Evolutionary conservation across 2,329 filamentous ascomycete genomes (phyloP).

Genomic region (Clathrospora elynae): DNA sequence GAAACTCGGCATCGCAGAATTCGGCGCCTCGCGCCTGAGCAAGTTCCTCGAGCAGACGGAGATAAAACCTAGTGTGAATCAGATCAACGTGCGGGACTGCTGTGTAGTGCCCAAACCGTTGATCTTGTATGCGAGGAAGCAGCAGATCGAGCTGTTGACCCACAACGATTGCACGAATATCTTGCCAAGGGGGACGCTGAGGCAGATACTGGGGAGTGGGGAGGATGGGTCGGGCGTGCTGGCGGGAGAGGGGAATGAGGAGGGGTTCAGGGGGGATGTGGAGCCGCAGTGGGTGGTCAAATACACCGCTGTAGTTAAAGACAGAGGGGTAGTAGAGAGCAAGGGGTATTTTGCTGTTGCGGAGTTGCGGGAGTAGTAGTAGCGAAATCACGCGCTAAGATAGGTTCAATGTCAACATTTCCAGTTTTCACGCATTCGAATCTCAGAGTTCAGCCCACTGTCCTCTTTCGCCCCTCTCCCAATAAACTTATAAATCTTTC

Average conservation of each 20-base stretch:
- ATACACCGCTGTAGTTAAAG: constrained; percentile 92
- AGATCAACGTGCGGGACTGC: constrained; percentile 95
- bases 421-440: no score
- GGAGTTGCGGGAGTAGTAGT: constrained; percentile 61
- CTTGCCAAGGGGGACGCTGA: constrained; percentile 79
- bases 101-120: constrained; percentile 92
- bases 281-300: constrained; percentile 94
- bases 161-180: constrained; percentile 95
- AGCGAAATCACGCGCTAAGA: no score
- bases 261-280: constrained; percentile 75
- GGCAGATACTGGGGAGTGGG: constrained; percentile 78
- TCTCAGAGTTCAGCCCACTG: no score
- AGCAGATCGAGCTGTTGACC: constrained; percentile 84
- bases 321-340: constrained; percentile 94
- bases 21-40: constrained; percentile 81
- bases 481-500: no score
- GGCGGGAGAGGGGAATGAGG: constrained; percentile 60
- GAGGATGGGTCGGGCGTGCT: constrained; percentile 76
- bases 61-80: constrained; percentile 81
- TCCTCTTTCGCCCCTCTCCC: no score
- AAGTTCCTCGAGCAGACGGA: constrained; percentile 73
- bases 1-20: constrained; percentile 86
- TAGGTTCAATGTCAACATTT: no score
- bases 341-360: constrained; percentile 96
- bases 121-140: constrained; percentile 78